phyloP scores from a whole-genome alignment of 257 asterid species.

The Ilex aquifolium region DNA sequence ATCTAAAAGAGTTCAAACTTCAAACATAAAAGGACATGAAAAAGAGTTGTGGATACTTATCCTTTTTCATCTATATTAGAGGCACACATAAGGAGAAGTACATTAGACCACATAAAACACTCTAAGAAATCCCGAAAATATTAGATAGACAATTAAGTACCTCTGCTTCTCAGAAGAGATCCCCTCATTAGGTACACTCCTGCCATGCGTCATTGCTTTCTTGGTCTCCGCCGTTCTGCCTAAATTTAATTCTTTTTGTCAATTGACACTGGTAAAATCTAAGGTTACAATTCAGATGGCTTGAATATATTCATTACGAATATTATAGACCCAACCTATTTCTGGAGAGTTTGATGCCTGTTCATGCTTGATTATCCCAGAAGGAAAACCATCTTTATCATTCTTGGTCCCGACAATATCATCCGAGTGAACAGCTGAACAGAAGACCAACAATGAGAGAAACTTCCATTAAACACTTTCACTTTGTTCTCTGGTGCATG shows the following conservation, averaged over 20 bases:
- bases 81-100: too few species aligned
- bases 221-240: conserved; percentile 28
- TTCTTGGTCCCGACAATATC: conserved; percentile 31
- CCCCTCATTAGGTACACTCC: conserved; percentile 32
- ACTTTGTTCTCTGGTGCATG: not conserved
- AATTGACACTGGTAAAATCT: conserved; percentile 5
- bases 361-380: conserved; percentile 27
- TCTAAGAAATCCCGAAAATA: conserved; percentile 9
- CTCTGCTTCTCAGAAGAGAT: conserved; percentile 68
- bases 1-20: too few species aligned
- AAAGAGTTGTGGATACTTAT: too few species aligned
- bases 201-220: conserved; percentile 20
- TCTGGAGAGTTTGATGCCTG: conserved; percentile 28
- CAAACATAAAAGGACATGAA: too few species aligned
- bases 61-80: too few species aligned
- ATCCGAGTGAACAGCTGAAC: conserved; percentile 30
- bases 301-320: conserved; percentile 2
- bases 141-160: conserved; percentile 23
- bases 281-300: not conserved
- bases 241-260: conserved; percentile 7
- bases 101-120: not conserved
- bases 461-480: not conserved
- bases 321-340: conserved; percentile 43
- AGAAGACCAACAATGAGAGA: not conserved
- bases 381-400: conserved; percentile 20